These are phyloP conservation scores for Vickermania spadyakhi DNA, from an alignment of 208 protist species.

Conservation along the genomic window DNA sequence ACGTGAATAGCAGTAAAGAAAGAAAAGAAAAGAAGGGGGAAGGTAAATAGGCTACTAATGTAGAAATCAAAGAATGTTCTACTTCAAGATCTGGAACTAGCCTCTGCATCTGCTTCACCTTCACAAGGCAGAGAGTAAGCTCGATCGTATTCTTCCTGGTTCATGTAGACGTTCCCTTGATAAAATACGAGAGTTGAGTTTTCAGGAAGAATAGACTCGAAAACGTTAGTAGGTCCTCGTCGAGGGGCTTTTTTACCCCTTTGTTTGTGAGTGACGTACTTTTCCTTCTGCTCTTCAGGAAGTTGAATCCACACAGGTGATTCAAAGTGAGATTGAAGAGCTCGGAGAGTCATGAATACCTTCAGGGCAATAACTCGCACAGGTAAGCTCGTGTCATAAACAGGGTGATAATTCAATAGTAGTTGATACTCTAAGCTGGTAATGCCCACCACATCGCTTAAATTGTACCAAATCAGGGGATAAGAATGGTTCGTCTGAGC, in stretches of 20 bases:
- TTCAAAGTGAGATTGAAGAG: conserved; percentile 40
- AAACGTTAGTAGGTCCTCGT: neutral
- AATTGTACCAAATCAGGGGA: conserved; percentile 17
- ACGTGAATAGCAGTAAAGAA: no score
- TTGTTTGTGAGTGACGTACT: neutral
- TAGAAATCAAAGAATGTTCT: no score
- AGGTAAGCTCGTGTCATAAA: conserved; percentile 15
- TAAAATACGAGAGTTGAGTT: neutral
- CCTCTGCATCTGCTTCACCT: no score
- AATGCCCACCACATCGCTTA: conserved; percentile 23
- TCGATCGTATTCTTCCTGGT: neutral
- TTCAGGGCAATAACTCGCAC: conserved; percentile 11
- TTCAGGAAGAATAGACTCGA: neutral
- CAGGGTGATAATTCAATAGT: conserved; percentile 38
- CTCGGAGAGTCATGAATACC: conserved; percentile 39
- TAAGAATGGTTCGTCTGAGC: neutral
- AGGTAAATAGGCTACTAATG: no score
- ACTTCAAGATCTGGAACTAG: no score
- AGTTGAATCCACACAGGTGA: conserved; percentile 31
- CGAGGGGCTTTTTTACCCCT: neutral
- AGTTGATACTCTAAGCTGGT: neutral
- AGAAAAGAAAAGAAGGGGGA: no score
- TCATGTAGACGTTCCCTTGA: neutral
- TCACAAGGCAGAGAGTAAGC: no score
- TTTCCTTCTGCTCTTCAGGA: neutral